Percentiles rank a stretch among this genome's conserved stretches.
Conservation (phyloP, 441 rosid species). For the Gossypium davidsonii region DNA sequence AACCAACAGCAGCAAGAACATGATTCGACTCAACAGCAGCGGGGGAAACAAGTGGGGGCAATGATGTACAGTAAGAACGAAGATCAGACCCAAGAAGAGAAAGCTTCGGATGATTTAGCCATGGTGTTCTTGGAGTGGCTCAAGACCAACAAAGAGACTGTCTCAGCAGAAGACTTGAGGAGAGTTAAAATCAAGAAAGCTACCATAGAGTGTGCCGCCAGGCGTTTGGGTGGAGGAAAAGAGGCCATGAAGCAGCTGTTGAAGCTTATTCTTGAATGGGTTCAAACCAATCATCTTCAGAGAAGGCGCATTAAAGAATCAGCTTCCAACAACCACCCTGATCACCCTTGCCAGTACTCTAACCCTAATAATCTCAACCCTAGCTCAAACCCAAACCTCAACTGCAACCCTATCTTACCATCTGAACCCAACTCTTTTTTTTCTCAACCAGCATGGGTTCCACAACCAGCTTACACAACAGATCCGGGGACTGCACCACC, state of each 20-base stretch:
- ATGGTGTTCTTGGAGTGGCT: constrained; percentile 84
- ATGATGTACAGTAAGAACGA: background rate
- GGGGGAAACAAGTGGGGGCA: background rate
- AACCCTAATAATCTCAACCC: constrained; percentile 31
- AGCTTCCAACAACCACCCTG: constrained; percentile 11
- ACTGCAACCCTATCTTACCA: constrained; percentile 26
- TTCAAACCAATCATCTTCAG: constrained; percentile 72
- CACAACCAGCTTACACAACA: constrained; percentile 25
- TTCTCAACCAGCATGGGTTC: constrained; percentile 33
- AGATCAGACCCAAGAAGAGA: constrained; percentile 13
- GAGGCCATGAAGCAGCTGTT: constrained; percentile 85
- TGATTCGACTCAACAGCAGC: constrained; percentile 3
- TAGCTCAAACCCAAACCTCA: constrained; percentile 20
- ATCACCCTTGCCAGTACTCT: constrained; percentile 33
- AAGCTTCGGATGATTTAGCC: constrained; percentile 62
- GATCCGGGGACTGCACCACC: constrained; percentile 20
- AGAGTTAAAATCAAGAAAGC: constrained; percentile 85
- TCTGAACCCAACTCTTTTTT: constrained; percentile 40
- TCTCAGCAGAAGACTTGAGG: constrained; percentile 80
- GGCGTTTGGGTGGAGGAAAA: constrained; percentile 78
- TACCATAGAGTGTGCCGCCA: constrained; percentile 73
- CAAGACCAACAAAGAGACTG: constrained; percentile 68
- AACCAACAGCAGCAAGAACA: constrained; percentile 5
- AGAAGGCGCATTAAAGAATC: constrained; percentile 38
- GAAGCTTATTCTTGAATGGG: constrained; percentile 94